phyloP scores from a whole-genome alignment of 345 rosid species.

The Salix udensis region DNA sequence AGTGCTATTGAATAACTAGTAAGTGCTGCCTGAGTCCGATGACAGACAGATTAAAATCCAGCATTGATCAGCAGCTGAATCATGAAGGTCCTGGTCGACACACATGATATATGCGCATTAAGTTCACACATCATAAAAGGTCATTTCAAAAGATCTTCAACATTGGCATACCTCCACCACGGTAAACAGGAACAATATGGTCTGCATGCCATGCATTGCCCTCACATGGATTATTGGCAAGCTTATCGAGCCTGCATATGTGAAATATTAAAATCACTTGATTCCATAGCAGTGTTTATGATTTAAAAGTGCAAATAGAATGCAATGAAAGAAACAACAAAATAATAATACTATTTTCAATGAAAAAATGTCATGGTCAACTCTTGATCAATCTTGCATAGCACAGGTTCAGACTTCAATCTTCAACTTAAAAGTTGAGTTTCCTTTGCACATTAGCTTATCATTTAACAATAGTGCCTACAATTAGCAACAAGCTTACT shows the following conservation, averaged over 20 bases:
- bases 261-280: conserved; percentile 12
- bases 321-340: not conserved
- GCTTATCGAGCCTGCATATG: conserved; percentile 62
- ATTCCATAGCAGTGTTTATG: not conserved
- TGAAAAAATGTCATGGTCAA: not conserved
- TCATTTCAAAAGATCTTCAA: not conserved
- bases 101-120: too few species aligned
- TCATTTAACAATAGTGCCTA: not conserved
- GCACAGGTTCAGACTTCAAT: not conserved
- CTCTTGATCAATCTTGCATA: conserved; percentile 8
- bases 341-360: too few species aligned
- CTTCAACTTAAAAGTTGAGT: not conserved
- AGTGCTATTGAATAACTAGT: not conserved
- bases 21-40: not conserved
- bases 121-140: not conserved
- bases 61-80: too few species aligned
- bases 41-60: not conserved
- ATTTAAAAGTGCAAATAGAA: not conserved
- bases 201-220: conserved; percentile 97
- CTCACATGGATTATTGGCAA: conserved; percentile 69
- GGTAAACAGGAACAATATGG: conserved; percentile 84
- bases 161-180: conserved; percentile 69
- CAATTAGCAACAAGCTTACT: not conserved
- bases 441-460: not conserved
- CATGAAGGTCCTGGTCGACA: too few species aligned